Evolutionary conservation across 257 asterid species (phyloP).

Genomic region (Nicotiana knightiana): DNA sequence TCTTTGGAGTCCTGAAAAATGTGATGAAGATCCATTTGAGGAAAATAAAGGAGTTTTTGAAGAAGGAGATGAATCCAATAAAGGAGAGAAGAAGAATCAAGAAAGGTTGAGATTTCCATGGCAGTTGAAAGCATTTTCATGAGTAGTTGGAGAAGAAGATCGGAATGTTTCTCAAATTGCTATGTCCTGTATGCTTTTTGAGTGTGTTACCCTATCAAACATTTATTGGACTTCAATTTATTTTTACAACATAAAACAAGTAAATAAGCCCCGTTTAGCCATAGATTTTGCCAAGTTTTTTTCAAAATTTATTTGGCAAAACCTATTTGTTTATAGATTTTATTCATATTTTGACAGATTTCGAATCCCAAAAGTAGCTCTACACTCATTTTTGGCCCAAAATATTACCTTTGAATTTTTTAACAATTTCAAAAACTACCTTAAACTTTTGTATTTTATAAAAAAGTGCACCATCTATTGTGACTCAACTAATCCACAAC

Average conservation of each 20-base stretch:
- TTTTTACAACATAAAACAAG: neutral
- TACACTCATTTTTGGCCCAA: too few relatives aligned
- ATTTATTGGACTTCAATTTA: neutral
- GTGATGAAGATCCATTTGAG: slow-evolving; percentile 37
- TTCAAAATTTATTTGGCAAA: too few relatives aligned
- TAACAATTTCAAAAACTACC: too few relatives aligned
- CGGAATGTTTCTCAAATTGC: neutral
- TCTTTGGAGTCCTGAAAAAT: slow-evolving; percentile 43
- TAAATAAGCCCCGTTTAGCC: too few relatives aligned
- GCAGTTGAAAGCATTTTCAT: slow-evolving; percentile 24
- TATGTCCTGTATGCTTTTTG: neutral
- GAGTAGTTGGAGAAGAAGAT: neutral
- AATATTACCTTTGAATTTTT: too few relatives aligned
- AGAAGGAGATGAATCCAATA: slow-evolving; percentile 42
- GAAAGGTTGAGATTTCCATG: slow-evolving; percentile 20
- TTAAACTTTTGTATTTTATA: too few relatives aligned
- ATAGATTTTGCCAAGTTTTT: too few relatives aligned
- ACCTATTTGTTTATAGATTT: too few relatives aligned
- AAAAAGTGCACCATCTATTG: too few relatives aligned
- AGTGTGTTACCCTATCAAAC: neutral
- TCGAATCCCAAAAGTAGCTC: too few relatives aligned
- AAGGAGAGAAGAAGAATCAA: slow-evolving; percentile 40
- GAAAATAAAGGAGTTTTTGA: slow-evolving; percentile 19
- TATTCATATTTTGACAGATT: too few relatives aligned
- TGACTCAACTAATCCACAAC: too few relatives aligned